Evolutionary conservation across 345 rosid genomes (phyloP).

Genomic region (Conringia planisiliqua): DNA sequence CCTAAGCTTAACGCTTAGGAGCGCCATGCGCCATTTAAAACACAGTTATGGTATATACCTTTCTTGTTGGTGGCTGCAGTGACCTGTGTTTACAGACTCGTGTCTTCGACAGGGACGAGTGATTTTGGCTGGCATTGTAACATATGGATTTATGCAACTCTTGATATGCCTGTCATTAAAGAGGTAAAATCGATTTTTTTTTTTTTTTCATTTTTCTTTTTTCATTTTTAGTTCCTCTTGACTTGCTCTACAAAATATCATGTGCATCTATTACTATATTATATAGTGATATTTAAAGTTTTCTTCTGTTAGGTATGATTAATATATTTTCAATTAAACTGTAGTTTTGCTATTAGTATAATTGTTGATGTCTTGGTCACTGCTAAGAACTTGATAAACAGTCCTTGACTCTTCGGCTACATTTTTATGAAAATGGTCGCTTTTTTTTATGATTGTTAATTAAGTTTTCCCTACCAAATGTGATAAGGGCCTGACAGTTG

Average conservation of each 20-base stretch:
- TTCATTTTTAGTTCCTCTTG: not conserved
- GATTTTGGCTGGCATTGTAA: not conserved
- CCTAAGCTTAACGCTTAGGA: no score
- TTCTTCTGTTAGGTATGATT: not conserved
- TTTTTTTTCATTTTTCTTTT: no score
- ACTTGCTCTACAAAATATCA: not conserved
- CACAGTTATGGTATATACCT: no score
- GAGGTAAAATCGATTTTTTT: not conserved
- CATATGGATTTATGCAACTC: not conserved
- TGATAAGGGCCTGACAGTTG: not conserved
- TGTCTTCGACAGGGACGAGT: not conserved
- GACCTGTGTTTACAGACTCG: not conserved
- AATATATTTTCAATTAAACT: not conserved
- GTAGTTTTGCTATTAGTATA: not conserved
- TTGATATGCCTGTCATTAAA: not conserved
- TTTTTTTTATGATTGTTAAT: no score
- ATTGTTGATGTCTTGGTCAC: not conserved
- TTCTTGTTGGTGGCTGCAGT: constrained; percentile 2
- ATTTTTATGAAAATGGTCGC: no score
- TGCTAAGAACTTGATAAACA: no score
- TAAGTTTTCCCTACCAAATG: not conserved
- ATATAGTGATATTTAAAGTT: no score
- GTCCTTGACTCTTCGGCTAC: no score
- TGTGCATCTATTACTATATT: no score
- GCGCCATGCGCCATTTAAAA: no score